These are phyloP conservation scores for Chenopodium quinoa DNA, from an alignment of 148 eudicot genomes.

Conservation along the genomic window DNA sequence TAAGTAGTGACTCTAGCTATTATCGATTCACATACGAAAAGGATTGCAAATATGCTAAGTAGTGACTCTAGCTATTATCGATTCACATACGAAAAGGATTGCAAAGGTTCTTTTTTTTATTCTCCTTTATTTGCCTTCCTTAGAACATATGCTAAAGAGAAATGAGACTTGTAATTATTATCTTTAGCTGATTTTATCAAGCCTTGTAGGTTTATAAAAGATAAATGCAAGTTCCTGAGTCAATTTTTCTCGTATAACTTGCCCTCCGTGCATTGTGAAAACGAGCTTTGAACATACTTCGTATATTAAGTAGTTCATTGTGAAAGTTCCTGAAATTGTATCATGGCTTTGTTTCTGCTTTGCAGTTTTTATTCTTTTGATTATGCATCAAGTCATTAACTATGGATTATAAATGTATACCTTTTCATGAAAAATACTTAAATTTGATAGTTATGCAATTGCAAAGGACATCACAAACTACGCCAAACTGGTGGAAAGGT, in stretches of 20 bases:
- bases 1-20: no score
- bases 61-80: no score
- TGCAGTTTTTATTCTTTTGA: neutral
- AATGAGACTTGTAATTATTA: neutral
- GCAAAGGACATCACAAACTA: conserved; percentile 23
- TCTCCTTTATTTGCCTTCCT: no score
- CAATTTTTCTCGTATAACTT: neutral
- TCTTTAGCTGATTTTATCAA: neutral
- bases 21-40: no score
- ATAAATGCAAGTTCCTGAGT: neutral
- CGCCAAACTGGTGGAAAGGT: conserved; percentile 54
- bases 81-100: neutral
- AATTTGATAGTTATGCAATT: conserved; percentile 26
- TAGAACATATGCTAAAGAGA: no score
- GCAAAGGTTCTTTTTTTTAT: neutral
- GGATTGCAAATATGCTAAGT: no score
- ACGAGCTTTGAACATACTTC: neutral
- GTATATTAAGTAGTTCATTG: no score
- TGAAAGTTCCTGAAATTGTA: neutral
- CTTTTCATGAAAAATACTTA: neutral
- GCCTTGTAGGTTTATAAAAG: neutral
- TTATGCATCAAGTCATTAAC: neutral
- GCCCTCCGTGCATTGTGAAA: neutral
- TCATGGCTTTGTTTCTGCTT: neutral
- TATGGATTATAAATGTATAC: neutral